Evolutionary conservation across 371 early-diverging fungal species (phyloP).

Genomic region (Blyttiomyces sp.): DNA sequence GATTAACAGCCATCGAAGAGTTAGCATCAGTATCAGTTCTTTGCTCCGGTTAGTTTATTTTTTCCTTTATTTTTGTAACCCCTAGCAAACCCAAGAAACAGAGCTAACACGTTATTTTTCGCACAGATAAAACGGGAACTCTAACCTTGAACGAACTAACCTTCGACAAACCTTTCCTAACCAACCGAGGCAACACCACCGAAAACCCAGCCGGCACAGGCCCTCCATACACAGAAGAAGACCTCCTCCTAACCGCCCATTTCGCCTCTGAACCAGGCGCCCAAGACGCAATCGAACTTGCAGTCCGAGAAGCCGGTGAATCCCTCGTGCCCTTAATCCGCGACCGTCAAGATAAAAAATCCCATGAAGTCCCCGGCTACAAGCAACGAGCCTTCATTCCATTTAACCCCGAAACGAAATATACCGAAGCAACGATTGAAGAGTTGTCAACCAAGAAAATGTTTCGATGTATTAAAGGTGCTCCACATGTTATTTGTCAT

Average conservation of each 20-base stretch:
- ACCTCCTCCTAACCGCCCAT: constrained; percentile 80
- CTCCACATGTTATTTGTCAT: constrained; percentile 86
- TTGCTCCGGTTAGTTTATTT: constrained; percentile 57
- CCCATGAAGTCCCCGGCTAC: constrained; percentile 75
- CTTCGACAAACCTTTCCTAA: constrained; percentile 79
- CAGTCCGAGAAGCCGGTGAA: constrained; percentile 79
- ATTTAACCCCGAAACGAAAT: constrained; percentile 88
- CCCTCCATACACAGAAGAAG: constrained; percentile 62
- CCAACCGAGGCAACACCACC: constrained; percentile 47
- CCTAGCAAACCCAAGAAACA: constrained; percentile 31
- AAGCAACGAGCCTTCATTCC: constrained; percentile 82
- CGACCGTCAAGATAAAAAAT: constrained; percentile 46
- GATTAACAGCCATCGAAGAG: constrained; percentile 92
- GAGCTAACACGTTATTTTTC: constrained; percentile 5
- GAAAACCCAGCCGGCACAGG: constrained; percentile 36
- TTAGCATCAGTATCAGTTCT: constrained; percentile 91
- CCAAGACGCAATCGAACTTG: constrained; percentile 87
- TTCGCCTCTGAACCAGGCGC: constrained; percentile 88
- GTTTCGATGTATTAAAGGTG: constrained; percentile 90
- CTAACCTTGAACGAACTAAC: constrained; percentile 88
- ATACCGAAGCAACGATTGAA: constrained; percentile 83
- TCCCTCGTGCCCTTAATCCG: constrained; percentile 66
- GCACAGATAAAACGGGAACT: constrained; percentile 92
- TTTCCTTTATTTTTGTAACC: constrained; percentile 23
- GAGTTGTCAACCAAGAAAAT: constrained; percentile 59